Evolutionary conservation across 305 asterid genomes (phyloP).

Genomic region (Solanum hybrid): DNA sequence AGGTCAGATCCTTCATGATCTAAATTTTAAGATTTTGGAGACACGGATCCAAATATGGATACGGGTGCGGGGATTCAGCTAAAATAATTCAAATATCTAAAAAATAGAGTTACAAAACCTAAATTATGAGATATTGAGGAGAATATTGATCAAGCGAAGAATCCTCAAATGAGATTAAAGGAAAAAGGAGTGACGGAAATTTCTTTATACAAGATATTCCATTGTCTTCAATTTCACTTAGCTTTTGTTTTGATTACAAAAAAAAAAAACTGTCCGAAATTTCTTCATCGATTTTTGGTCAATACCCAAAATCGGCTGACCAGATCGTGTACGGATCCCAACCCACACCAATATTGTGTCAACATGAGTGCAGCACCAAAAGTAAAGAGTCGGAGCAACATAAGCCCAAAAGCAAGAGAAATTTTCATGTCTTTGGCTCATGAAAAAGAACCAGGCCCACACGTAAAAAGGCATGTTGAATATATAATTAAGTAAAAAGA

Average conservation of each 20-base stretch:
- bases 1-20: neutral
- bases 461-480: neutral
- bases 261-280: neutral
- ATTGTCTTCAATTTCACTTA: neutral
- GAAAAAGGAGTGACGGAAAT: neutral
- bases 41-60: neutral
- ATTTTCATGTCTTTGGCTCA: neutral
- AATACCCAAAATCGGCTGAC: neutral
- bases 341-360: neutral
- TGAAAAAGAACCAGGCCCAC: neutral
- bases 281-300: neutral
- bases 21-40: neutral
- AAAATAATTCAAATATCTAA: neutral
- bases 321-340: neutral
- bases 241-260: neutral
- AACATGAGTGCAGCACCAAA: neutral
- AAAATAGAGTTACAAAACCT: neutral
- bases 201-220: neutral
- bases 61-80: neutral
- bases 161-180: neutral
- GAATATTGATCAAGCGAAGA: neutral
- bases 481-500: neutral
- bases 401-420: neutral
- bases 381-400: neutral
- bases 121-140: neutral